Percentiles rank a stretch among this genome's conserved stretches.
Conservation (phyloP, 2,329 filamentous ascomycete species). For the Xylaria sp. region DNA sequence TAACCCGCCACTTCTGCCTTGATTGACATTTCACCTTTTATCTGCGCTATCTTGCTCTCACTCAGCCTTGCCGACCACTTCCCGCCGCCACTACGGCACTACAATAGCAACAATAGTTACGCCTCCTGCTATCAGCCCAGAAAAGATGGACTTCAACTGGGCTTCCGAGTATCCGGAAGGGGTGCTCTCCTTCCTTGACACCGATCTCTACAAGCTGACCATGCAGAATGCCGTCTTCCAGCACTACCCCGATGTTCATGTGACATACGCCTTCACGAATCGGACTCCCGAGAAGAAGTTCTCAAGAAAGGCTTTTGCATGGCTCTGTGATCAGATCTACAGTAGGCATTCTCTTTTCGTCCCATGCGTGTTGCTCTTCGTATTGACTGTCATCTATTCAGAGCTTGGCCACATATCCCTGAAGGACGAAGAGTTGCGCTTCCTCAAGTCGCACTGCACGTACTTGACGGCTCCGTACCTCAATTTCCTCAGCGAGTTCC, state of each 20-base stretch:
- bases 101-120: not conserved
- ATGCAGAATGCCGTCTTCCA: slow-evolving; percentile 98
- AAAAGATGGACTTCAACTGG: slow-evolving; percentile 69
- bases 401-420: slow-evolving; percentile 83
- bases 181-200: slow-evolving; percentile 82
- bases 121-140: too few relatives aligned
- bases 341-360: slow-evolving; percentile 57
- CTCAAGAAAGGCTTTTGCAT: slow-evolving; percentile 79
- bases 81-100: not conserved
- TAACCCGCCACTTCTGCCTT: not conserved
- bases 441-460: slow-evolving; percentile 76
- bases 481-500: slow-evolving; percentile 80
- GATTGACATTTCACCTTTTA: not conserved
- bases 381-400: slow-evolving; percentile 44
- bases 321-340: slow-evolving; percentile 82
- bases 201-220: slow-evolving; percentile 91
- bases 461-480: slow-evolving; percentile 83
- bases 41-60: not conserved
- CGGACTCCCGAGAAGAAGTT: slow-evolving; percentile 93
- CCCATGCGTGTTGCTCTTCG: slow-evolving; percentile 18
- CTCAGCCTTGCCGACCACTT: not conserved
- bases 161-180: slow-evolving; percentile 73
- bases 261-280: slow-evolving; percentile 94
- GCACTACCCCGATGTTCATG: slow-evolving; percentile 81
- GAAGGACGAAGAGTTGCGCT: slow-evolving; percentile 78